Conservation (phyloP, 768 basidiomycete species). For the Boletus sp. region DNA sequence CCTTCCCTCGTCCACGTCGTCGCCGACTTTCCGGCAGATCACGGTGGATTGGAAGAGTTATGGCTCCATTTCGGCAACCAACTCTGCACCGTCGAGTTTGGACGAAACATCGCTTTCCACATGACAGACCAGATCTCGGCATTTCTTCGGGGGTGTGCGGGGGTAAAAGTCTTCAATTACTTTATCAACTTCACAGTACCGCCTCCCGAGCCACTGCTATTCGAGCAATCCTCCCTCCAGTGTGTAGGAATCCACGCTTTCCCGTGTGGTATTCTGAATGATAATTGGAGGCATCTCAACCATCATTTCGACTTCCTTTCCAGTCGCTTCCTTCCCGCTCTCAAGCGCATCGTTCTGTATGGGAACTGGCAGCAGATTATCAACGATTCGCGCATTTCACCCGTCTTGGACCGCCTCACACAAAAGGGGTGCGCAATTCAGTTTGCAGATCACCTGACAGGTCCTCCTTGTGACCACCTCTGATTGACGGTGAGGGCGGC, state of each 20-base stretch:
- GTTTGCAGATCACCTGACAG: constrained; percentile 11
- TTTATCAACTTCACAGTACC: constrained; percentile 48
- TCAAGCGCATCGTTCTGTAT: constrained; percentile 46
- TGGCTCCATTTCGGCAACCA: constrained; percentile 52
- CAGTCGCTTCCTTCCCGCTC: constrained; percentile 42
- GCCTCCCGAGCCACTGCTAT: constrained; percentile 17
- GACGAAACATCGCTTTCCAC: constrained; percentile 53
- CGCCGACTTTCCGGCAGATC: constrained; percentile 44
- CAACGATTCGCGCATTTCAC: constrained; percentile 37
- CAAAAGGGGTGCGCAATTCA: constrained; percentile 34
- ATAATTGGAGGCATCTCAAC: constrained; percentile 31
- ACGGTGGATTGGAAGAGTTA: constrained; percentile 40
- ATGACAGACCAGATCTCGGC: constrained; percentile 45
- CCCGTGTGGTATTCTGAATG: constrained; percentile 42
- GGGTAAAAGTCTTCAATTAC: constrained; percentile 53
- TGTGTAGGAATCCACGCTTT: constrained; percentile 53
- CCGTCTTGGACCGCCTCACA: constrained; percentile 31
- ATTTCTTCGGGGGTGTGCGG: constrained; percentile 47
- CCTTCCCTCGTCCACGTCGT: constrained; percentile 54
- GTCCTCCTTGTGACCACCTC: constrained; percentile 18
- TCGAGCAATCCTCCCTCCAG: constrained; percentile 35
- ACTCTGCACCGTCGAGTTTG: constrained; percentile 56
- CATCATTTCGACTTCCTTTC: constrained; percentile 48
- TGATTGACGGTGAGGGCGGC: constrained; percentile 9
- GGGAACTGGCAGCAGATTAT: constrained; percentile 51